Evolutionary conservation across 2,329 filamentous ascomycete species (phyloP), one percentile per base, ranked within the genome.

Genomic region (Paracamarosporium sp.): DNA sequence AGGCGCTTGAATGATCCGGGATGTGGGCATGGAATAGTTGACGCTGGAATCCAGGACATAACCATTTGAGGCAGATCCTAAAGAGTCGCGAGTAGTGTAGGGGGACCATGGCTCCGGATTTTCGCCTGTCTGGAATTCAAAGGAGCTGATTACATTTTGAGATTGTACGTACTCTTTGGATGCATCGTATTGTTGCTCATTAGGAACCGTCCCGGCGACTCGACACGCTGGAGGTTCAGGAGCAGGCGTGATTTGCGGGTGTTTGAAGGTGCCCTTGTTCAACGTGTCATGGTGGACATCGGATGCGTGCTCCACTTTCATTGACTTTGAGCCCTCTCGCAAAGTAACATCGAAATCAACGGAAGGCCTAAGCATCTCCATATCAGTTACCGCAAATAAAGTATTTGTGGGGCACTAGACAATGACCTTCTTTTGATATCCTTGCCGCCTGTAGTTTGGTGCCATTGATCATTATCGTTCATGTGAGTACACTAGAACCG

Each of bases 401-500:
- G 27, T 13, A 20, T 1, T 12, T 17, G 3, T 9, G 1, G 3
- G 11, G 7, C 13, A 43, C n/a, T 15, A 15, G 2, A n/a, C 11
- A 28, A 51, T 35, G 25, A 46, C 56, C 52, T 55, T 46, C 54
- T 59, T 12, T 27, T 27, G 8, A 15, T 13, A 9, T 41, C 50
- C 11, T 36, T 35, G 3, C 24, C 43, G 9, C 6, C 35, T 24
- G 3, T 6, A 11, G 6, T n/a, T n/a, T 36, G 1, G 30, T 33
- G 24, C 22, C 22, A 24, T 11, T 31, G 7, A 20, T 36, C 33
- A 20, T 31, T 43, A 8, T 52, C 47, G 20, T 48, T 55, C n/a
- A 36, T 27, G 40, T 64, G 63, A 3, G 59, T 66, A 48, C 62
- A 63, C 63, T 64, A 35, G 9, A 15, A 27, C 11, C 6, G 1